phyloP scores from a whole-genome alignment of 306 rosid species.

The Corylus americana region DNA sequence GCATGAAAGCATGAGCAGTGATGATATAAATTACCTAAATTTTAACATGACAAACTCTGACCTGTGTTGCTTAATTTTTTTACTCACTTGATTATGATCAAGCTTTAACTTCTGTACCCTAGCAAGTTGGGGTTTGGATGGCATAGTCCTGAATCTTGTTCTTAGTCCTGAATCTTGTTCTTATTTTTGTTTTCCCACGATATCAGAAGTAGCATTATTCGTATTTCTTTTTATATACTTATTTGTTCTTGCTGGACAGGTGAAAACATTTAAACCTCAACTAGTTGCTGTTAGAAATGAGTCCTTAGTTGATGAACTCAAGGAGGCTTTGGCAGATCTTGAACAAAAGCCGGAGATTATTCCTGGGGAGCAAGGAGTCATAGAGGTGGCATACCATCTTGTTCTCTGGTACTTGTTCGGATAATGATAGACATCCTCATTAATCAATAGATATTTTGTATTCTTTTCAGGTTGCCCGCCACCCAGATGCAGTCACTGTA shows the following conservation, averaged over 20 bases:
- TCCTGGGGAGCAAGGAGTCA: constrained; percentile 94
- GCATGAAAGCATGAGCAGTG: too few species aligned
- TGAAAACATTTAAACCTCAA: constrained; percentile 86
- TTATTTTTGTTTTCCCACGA: not conserved
- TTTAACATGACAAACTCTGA: not conserved
- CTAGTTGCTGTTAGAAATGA: constrained; percentile 88
- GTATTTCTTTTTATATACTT: not conserved
- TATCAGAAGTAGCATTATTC: not conserved
- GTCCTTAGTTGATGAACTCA: constrained; percentile 76
- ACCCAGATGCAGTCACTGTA: constrained; percentile 91
- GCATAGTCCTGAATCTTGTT: not conserved
- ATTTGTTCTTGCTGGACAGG: constrained; percentile 41
- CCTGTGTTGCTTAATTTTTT: not conserved
- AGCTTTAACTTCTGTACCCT: not conserved
- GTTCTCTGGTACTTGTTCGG: constrained; percentile 10
- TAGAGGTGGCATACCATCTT: constrained; percentile 64
- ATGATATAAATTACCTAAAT: too few species aligned
- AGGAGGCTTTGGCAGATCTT: constrained; percentile 79
- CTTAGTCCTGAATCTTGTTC: not conserved
- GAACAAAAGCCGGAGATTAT: constrained; percentile 91
- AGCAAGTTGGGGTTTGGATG: constrained; percentile 3
- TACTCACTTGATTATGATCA: constrained; percentile 10
- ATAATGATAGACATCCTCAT: constrained; percentile 19
- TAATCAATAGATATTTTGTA: constrained; percentile 23
- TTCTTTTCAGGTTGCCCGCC: constrained; percentile 86